A percentile compares a stretch with the other conserved stretches of the same genome.
phyloP scores from a whole-genome alignment of 2,329 filamentous ascomycete species.

The Parastagonospora nodorum region DNA sequence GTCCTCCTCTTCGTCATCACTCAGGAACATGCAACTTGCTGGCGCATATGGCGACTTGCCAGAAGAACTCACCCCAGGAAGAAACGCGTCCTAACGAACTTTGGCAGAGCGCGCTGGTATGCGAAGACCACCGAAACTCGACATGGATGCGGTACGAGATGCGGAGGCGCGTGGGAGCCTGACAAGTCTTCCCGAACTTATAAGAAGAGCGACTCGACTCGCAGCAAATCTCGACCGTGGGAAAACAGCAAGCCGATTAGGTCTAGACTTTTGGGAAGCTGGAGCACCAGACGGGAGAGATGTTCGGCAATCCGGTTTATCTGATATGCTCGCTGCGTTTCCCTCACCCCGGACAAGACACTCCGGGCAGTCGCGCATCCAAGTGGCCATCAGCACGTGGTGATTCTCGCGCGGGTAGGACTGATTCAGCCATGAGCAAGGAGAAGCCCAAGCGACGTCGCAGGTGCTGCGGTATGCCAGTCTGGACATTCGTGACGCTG shows the following conservation, averaged over 20 bases:
- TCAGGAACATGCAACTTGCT: slow-evolving; percentile 19
- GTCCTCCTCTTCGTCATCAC: slow-evolving; percentile 37
- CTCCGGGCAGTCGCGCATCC: slow-evolving; percentile 32
- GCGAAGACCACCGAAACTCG: slow-evolving; percentile 69
- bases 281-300: slow-evolving; percentile 39
- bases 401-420: slow-evolving; percentile 11
- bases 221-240: slow-evolving; percentile 89
- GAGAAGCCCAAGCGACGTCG: slow-evolving; percentile 53
- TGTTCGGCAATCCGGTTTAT: slow-evolving; percentile 57
- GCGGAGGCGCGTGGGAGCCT: slow-evolving; percentile 86
- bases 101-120: slow-evolving; percentile 51
- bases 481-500: slow-evolving; percentile 75
- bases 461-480: slow-evolving; percentile 81
- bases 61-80: slow-evolving; percentile 33
- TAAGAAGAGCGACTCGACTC: slow-evolving; percentile 82
- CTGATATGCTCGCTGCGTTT: slow-evolving; percentile 69
- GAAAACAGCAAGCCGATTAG: slow-evolving; percentile 65
- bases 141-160: slow-evolving; percentile 80
- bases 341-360: slow-evolving; percentile 63
- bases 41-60: slow-evolving; percentile 19
- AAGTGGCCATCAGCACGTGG: slow-evolving; percentile 36
- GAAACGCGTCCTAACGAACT: slow-evolving; percentile 29
- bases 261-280: slow-evolving; percentile 55
- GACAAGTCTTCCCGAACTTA: slow-evolving; percentile 90
- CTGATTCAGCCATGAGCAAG: slow-evolving; percentile 25